phyloP scores from a whole-genome alignment of 73 alveolate genomes.

The Paramecium biaurelia region DNA sequence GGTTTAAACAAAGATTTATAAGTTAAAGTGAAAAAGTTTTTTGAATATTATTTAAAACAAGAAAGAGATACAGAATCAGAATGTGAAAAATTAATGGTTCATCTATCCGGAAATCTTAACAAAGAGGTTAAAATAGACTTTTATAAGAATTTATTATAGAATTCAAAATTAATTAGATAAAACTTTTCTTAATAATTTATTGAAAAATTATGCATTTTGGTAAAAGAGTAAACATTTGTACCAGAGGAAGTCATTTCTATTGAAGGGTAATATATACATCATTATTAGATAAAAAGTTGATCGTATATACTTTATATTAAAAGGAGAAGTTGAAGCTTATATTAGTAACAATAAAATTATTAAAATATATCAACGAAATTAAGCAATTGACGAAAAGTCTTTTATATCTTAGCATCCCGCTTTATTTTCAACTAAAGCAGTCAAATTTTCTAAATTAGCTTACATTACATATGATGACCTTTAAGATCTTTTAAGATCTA shows the following conservation, averaged over 20 bases:
- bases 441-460: slow-evolving; percentile 17
- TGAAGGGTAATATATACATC: background rate
- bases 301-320: slow-evolving; percentile 38
- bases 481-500: background rate
- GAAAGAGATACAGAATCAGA: slow-evolving; percentile 11
- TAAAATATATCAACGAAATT: background rate
- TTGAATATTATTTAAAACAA: slow-evolving; percentile 27
- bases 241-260: slow-evolving; percentile 54
- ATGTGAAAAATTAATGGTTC: slow-evolving; percentile 44
- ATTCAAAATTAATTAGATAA: slow-evolving; percentile 12
- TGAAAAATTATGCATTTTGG: slow-evolving; percentile 3
- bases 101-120: slow-evolving; percentile 1
- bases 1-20: slow-evolving; percentile 41
- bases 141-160: slow-evolving; percentile 21
- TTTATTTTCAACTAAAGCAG: slow-evolving; percentile 2
- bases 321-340: slow-evolving; percentile 57
- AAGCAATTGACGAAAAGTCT: background rate
- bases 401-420: slow-evolving; percentile 33
- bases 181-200: slow-evolving; percentile 47
- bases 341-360: slow-evolving; percentile 5
- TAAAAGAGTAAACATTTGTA: slow-evolving; percentile 49
- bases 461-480: slow-evolving; percentile 28
- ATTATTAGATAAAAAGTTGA: slow-evolving; percentile 23
- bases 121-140: slow-evolving; percentile 53
- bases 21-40: slow-evolving; percentile 49